These are phyloP conservation scores for Cardamine chenopodiifolia DNA, from an alignment of 345 rosid species.

Conservation along the genomic window DNA sequence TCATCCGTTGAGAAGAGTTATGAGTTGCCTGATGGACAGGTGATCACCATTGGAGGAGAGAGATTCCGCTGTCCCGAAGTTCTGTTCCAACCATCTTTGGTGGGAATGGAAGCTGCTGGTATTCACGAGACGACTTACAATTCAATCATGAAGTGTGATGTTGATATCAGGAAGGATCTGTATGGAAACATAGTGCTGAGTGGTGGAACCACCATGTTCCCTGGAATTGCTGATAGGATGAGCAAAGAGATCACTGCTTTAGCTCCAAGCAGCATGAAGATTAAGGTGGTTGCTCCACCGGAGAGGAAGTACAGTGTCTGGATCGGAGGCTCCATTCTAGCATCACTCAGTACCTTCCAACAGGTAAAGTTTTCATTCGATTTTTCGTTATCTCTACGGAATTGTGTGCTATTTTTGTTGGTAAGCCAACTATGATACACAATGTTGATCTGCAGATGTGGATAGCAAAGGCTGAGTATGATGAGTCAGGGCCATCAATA, in stretches of 20 bases:
- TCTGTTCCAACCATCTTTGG: constrained; percentile 48
- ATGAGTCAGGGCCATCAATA: constrained; percentile 57
- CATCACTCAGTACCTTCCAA: constrained; percentile 56
- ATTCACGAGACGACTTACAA: constrained; percentile 46
- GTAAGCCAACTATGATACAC: background rate
- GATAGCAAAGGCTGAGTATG: constrained; percentile 59
- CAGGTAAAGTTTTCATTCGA: constrained; percentile 25
- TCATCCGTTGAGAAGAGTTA: constrained; percentile 46
- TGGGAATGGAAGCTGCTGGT: constrained; percentile 54
- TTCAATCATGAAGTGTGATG: constrained; percentile 40
- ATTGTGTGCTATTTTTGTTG: background rate
- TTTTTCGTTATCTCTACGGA: background rate
- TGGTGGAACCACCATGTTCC: constrained; percentile 52
- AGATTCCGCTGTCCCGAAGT: constrained; percentile 49
- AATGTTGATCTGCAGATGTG: constrained; percentile 50
- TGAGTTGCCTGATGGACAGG: constrained; percentile 57
- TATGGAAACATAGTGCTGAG: constrained; percentile 49
- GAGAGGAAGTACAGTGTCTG: constrained; percentile 58
- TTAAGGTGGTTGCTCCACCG: constrained; percentile 56
- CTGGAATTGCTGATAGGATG: constrained; percentile 52
- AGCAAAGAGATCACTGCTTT: constrained; percentile 50
- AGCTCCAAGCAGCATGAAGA: constrained; percentile 48
- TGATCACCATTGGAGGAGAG: constrained; percentile 48
- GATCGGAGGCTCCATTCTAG: constrained; percentile 59
- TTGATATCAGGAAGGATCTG: constrained; percentile 37